Evolutionary conservation across 139 green algal species (phyloP), one percentile per base, ranked within the genome.

Genomic region (Gonium pectorale): DNA sequence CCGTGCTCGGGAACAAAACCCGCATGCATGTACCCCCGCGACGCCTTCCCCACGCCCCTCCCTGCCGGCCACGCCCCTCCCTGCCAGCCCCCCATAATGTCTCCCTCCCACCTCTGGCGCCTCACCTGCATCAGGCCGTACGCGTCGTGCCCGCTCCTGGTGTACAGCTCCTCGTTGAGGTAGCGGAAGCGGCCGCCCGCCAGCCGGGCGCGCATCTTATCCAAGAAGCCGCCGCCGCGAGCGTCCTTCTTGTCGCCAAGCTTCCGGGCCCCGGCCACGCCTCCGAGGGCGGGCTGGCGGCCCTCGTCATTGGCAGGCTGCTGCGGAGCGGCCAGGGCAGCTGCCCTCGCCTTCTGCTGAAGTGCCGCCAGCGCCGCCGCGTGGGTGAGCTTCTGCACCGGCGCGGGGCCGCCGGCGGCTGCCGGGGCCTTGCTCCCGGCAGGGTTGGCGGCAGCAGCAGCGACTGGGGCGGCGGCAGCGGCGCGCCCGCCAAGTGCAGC

Each of bases 151-250:
- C 96, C 95, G 5, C 79, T 89, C 27, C 78, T 89, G 17, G 95
- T 99, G 94, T 99, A 99, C 51, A 99, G 92, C 79, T 90, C 60
- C 91, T 99, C 97, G 80, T 99, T 99, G 29, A 99, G 92, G 87
- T 87, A 95, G 51, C 97, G 91, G 90, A 99, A 99, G 0, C 91
- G 93, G 2, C 97, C 94, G 26, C 97, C 95, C 66, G 86, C 68
- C 73, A 98, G 88, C 44, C 88, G 83, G 22, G 92, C 90, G 0
- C 89, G 87, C 92, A 98, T 94, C 88, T 95, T 92, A 38, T 91
- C 86, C 75, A 98, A 81, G 78, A 97, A 51, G 5, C 70, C 70
- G 1, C 60, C 71, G 35, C 54, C 82, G 31, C 38, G 67, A 3
- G 4, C 64, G 19, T 35, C 43, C 71, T 74, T 46, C 71, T 78